Evolutionary conservation across 768 basidiomycete genomes (phyloP), one percentile per base, ranked within the genome.

Genomic region (Calocera cornea): DNA sequence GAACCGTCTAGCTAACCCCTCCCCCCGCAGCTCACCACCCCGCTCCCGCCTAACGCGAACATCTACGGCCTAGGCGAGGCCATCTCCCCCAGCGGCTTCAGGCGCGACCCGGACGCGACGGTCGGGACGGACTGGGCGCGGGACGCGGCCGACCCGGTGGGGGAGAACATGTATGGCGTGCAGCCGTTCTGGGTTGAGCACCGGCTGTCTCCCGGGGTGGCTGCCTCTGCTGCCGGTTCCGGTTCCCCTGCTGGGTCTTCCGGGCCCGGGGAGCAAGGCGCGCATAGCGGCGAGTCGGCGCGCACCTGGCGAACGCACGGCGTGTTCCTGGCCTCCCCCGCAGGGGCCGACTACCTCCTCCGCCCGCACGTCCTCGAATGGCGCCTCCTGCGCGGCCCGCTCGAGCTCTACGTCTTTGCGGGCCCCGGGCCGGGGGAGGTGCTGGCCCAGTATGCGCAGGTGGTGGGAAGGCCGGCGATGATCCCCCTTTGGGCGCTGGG

Each of bases 61-160:
- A 82, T 92, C 63, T 91, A 90, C 70, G 90, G 90, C 1, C 76
- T 92, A 40, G 88, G 90, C 1, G 89, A 93, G 67, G 31, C 85
- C 0, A 77, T 89, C 14, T 81, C 87, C 1, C 84, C 83, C 72
- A 86, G 86, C 68, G 87, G 87, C 2, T 86, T 88, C 74, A 78
- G 87, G 41, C 80, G 87, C 34, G 82, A 85, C 68, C 79, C 87
- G 34, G 82, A 82, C 31, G 77, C 78, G 1, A 86, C 86, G 0
- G 76, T 88, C 10, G 87, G 88, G 72, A 86, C 85, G 8, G 77
- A 84, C 75, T 89, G 88, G 88, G 83, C 83, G 19, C 78, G 86
- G 22, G 87, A 87, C 71, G 77, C 76, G 31, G 79, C 78, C 17
- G 86, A 88, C 73, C 87, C 87, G 1, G 74, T 86, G 19, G 86